phyloP scores from a whole-genome alignment of 1,284 basidiomycete genomes.

The Leccinum pachyderme region DNA sequence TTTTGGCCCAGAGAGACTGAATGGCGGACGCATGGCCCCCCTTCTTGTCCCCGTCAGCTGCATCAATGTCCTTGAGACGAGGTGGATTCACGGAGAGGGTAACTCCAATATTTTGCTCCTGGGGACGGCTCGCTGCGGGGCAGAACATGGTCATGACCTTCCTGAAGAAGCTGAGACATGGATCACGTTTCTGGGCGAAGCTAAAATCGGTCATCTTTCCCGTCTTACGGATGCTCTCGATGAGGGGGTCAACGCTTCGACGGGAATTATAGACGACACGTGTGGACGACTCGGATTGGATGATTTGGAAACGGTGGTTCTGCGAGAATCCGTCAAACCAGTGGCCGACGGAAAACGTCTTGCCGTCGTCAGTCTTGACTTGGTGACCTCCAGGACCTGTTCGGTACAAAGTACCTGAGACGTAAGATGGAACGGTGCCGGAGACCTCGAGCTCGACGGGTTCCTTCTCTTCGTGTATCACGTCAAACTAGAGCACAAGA shows the following conservation, averaged over 20 bases:
- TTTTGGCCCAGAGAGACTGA: slow-evolving; percentile 35
- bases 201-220: slow-evolving; percentile 18
- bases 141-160: slow-evolving; percentile 33
- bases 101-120: slow-evolving; percentile 26
- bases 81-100: slow-evolving; percentile 34
- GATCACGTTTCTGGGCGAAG: slow-evolving; percentile 33
- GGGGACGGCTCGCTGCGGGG: slow-evolving; percentile 7
- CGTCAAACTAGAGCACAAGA: slow-evolving; percentile 25
- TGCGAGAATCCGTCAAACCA: slow-evolving; percentile 35
- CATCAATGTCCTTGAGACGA: slow-evolving; percentile 19
- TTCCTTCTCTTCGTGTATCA: slow-evolving; percentile 28
- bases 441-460: slow-evolving; percentile 30
- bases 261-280: slow-evolving; percentile 33
- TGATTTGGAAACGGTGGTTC: slow-evolving; percentile 34
- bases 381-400: slow-evolving; percentile 29
- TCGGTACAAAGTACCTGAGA: slow-evolving; percentile 30
- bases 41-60: slow-evolving; percentile 14
- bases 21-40: slow-evolving; percentile 28
- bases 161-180: slow-evolving; percentile 30
- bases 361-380: slow-evolving; percentile 18
- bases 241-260: slow-evolving; percentile 24
- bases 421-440: slow-evolving; percentile 30
- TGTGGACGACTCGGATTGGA: slow-evolving; percentile 20
- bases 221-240: slow-evolving; percentile 28
- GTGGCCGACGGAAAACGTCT: slow-evolving; percentile 25